Evolutionary conservation across 164 flowering plant genomes (phyloP), one percentile per base, ranked within the genome.

Genomic region (Pachysandra terminalis): DNA sequence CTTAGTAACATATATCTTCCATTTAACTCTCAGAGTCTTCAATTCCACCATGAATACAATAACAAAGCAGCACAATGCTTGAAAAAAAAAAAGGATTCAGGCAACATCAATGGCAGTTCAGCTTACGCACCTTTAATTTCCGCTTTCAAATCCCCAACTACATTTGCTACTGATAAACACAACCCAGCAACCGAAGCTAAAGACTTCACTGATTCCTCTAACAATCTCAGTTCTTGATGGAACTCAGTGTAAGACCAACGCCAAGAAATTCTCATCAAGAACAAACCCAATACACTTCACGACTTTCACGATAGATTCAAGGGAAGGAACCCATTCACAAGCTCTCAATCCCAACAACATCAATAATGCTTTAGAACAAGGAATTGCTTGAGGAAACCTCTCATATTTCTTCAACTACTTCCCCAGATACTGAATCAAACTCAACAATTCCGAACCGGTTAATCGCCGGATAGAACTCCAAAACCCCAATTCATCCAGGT

Each of bases 401-500:
- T 88, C 86, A 64, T 85, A 96, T 73, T 96, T 90, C 70, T 70
- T 87, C 81, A 93, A 63, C 99, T 97, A 96, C 76, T 93, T 96
- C 19, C 82, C 84, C 61, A 93, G 59, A 63, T 96, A 96, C 69
- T 70, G 52, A 71, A 89, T 72, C 81, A 96, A 74, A 17, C 74
- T 73, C 82, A 77, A 69, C 75, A 85, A 75, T 80, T 90, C 94
- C 22, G 65, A 61, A 24, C 83, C 86, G 72, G 68, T 81, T 75
- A 96, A 76, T 75, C 81, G 85, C 37, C 86, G 69, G 2, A 93
- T 58, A 8, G 87, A 76, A 64, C 84, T 78, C 0, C 91, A 71
- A n/a, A 88, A 72, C 9, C 83, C 73, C 32, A 87, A 77, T 19
- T 86, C 95, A 71, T 88, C 96, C n/a, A 82, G 65, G 49, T 80